Base-by-base conservation (phyloP, 306 rosid genomes). In the Alnus rubra region DNA sequence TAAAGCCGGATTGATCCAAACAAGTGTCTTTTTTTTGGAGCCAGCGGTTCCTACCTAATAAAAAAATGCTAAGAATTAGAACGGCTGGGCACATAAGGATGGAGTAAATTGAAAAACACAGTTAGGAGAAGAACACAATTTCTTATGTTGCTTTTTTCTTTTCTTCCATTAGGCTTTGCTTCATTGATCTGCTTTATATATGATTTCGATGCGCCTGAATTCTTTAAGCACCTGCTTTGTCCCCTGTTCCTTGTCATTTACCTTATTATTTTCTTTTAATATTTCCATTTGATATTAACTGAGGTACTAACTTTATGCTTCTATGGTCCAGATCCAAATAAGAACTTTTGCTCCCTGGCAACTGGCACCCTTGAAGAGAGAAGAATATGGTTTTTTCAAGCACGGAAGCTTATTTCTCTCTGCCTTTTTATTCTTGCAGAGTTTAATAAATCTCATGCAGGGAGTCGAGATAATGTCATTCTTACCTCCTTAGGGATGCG, bases 321-420 rank as follows among this genome's bases (percentile, higher is more conserved):
- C 13, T 80, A 68, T 18, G 72, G 51, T 78, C 80, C 74, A 95
- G 98, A 92, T 84, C 74, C 83, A 76, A 78, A 72, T 86, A 81
- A 60, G 83, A 95, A 92, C 86, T 95, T 83, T 80, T 95, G 97
- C 90, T 86, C 83, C 67, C 49, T 92, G 69, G 97, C 90, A 19
- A 82, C 79, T 62, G 97, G 98, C 77, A 84, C 88, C 44, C 60
- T 81, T 49, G 97, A 91, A 79, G 98, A 90, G 84, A 95, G 92
- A 88, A 85, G 88, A 91, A 82, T 88, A 59, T 95, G 97, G 97
- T 77, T 73, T 81, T 88, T 82, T 85, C 97, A 95, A 86, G 83
- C 97, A 31, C 81, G 55, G 30, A 86, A 76, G 85, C 89, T 95
- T 81, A 84, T 84, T 80, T 88, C 90, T 80, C 81, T 95, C 63